A percentile compares a stretch with the other conserved stretches of the same genome.
Conservation (phyloP, 306 rosid species). For the Hylodesmum podocarpum region DNA sequence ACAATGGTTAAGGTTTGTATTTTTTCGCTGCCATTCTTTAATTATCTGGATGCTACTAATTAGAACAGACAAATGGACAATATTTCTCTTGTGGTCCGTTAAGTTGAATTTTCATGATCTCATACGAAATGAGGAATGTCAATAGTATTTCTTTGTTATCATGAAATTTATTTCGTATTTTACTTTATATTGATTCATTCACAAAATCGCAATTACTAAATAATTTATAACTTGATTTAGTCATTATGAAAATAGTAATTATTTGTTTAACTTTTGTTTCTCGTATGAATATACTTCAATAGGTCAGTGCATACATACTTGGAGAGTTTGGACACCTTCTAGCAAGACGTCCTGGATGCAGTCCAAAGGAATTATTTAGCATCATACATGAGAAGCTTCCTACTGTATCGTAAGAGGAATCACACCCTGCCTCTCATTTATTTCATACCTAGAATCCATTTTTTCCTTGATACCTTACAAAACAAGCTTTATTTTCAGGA, state of each 20-base stretch:
- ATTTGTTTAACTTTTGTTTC: conserved; percentile 9
- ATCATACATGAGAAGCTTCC: conserved; percentile 98
- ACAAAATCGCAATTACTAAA: neutral
- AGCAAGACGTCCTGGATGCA: conserved; percentile 89
- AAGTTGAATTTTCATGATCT: conserved; percentile 3
- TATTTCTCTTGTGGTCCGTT: neutral
- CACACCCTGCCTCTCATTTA: conserved; percentile 4
- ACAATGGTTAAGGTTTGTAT: conserved; percentile 98
- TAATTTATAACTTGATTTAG: conserved; percentile 14
- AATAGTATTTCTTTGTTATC: conserved; percentile 3
- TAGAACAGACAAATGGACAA: neutral
- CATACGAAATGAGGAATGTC: conserved; percentile 15
- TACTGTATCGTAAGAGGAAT: conserved; percentile 78
- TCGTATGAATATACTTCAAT: conserved; percentile 40
- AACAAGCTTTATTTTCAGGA: conserved; percentile 59
- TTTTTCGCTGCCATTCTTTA: conserved; percentile 4
- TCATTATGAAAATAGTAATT: conserved; percentile 20
- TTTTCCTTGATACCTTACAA: conserved; percentile 26
- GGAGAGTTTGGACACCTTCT: conserved; percentile 99
- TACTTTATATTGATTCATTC: conserved; percentile 17
- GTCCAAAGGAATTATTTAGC: conserved; percentile 82
- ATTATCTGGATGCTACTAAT: neutral
- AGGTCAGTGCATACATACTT: conserved; percentile 97
- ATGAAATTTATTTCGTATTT: conserved; percentile 13
- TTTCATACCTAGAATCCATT: neutral